A percentile compares a stretch with the other conserved stretches of the same genome.
These are phyloP conservation scores for Saturnispora halmiae DNA, from an alignment of 805 yeast genomes.

Conservation along the genomic window DNA sequence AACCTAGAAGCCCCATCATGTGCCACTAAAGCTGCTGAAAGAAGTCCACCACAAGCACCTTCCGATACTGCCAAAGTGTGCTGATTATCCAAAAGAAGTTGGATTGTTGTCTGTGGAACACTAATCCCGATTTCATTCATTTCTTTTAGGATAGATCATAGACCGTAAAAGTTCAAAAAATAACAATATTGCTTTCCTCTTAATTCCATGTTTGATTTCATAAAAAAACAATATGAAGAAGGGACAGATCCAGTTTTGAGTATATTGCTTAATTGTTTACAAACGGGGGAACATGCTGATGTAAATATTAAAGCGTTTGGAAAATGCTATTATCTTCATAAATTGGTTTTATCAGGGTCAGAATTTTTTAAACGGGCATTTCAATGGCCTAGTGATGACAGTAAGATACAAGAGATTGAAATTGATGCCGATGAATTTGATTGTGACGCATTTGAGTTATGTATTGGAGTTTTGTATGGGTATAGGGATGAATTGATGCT, in stretches of 20 bases:
- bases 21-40: conserved; percentile 71
- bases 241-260: neutral
- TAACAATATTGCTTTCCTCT: no score
- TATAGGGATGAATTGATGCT: conserved; percentile 28
- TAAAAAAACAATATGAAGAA: neutral
- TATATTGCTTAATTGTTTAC: conserved; percentile 27
- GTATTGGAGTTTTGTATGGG: conserved; percentile 41
- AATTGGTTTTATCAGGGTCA: conserved; percentile 36
- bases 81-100: conserved; percentile 21
- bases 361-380: conserved; percentile 41
- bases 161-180: no score
- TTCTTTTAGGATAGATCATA: no score
- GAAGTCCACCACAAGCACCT: conserved; percentile 84
- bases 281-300: conserved; percentile 41
- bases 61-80: conserved; percentile 76
- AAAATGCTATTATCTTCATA: conserved; percentile 36
- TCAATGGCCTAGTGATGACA: conserved; percentile 31
- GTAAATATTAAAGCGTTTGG: conserved; percentile 40
- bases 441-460: conserved; percentile 39
- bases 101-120: conserved; percentile 4
- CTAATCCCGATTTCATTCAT: conserved; percentile 2
- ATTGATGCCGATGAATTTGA: conserved; percentile 34
- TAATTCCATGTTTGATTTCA: conserved; percentile 4
- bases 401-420: conserved; percentile 7
- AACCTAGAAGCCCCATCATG: conserved; percentile 80